Evolutionary conservation across 768 basidiomycete genomes (phyloP).

Genomic region (Aureoboletus auriporus): DNA sequence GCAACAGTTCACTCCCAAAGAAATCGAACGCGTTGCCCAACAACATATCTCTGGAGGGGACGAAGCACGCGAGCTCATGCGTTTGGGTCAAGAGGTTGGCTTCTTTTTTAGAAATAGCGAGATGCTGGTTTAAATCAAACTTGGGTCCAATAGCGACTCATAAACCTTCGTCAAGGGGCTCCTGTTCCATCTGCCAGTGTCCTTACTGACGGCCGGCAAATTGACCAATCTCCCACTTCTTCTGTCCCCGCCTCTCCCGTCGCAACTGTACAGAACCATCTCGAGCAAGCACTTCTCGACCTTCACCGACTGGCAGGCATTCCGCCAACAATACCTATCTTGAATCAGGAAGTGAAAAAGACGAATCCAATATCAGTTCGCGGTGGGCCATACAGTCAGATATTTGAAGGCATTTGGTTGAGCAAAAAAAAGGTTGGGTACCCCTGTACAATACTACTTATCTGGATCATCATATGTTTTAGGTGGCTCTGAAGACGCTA

Average conservation of each 20-base stretch:
- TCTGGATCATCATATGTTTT: background rate
- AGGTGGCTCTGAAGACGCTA: conserved; percentile 59
- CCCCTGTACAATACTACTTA: no score
- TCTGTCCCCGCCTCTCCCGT: no score
- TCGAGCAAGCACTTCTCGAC: no score
- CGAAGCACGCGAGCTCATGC: conserved; percentile 47
- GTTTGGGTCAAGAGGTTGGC: conserved; percentile 45
- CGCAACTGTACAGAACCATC: no score
- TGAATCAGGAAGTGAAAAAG: no score
- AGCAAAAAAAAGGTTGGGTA: no score
- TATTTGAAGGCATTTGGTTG: no score
- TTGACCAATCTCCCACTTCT: no score
- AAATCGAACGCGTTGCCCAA: conserved; percentile 35
- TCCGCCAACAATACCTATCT: no score
- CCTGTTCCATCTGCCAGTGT: conserved; percentile 8
- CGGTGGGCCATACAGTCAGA: no score
- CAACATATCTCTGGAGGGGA: conserved; percentile 38
- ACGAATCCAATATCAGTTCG: no score
- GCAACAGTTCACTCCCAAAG: conserved; percentile 33
- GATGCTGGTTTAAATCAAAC: background rate
- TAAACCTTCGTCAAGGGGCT: conserved; percentile 6
- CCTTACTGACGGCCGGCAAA: conserved; percentile 15
- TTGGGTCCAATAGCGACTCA: conserved; percentile 19
- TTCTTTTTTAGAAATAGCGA: background rate
- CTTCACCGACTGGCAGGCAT: no score